phyloP scores from a whole-genome alignment of 2,329 filamentous ascomycete genomes.

The Cordyceps cateniannulata region DNA sequence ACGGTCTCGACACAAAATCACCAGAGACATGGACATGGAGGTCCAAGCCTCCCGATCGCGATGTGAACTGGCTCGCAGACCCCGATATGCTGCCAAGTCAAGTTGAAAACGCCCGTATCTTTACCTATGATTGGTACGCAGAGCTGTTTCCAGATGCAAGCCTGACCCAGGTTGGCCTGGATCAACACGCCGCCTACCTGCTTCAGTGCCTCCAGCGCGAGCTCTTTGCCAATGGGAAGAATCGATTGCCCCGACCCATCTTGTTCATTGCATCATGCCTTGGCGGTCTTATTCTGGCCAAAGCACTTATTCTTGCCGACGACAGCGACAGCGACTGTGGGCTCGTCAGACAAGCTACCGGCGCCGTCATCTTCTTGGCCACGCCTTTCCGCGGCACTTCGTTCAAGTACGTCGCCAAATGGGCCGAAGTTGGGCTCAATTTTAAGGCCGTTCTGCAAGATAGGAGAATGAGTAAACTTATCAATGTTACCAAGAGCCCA shows the following conservation, averaged over 20 bases:
- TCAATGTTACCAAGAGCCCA: conserved; percentile 15
- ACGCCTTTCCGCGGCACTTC: neutral
- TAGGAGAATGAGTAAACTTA: conserved; percentile 15
- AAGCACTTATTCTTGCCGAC: neutral
- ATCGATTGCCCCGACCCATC: neutral
- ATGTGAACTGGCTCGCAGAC: neutral
- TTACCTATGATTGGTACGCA: too few species aligned
- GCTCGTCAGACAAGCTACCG: neutral
- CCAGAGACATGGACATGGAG: conserved; percentile 23
- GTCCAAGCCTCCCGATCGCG: conserved; percentile 11
- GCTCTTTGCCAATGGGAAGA: neutral
- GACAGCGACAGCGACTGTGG: neutral
- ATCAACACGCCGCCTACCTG: too few species aligned
- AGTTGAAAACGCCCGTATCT: too few species aligned
- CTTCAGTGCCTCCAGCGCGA: too few species aligned
- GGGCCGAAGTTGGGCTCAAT: neutral
- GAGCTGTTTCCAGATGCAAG: too few species aligned
- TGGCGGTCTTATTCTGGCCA: neutral
- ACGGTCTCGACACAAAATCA: conserved; percentile 25
- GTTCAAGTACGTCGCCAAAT: neutral
- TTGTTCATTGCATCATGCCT: neutral
- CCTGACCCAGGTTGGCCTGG: too few species aligned
- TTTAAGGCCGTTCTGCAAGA: neutral
- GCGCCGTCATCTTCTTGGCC: neutral
- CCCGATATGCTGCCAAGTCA: conserved; percentile 1